Base-by-base conservation (phyloP, 169 alveolate genomes). In the Eimeria falciformis region DNA sequence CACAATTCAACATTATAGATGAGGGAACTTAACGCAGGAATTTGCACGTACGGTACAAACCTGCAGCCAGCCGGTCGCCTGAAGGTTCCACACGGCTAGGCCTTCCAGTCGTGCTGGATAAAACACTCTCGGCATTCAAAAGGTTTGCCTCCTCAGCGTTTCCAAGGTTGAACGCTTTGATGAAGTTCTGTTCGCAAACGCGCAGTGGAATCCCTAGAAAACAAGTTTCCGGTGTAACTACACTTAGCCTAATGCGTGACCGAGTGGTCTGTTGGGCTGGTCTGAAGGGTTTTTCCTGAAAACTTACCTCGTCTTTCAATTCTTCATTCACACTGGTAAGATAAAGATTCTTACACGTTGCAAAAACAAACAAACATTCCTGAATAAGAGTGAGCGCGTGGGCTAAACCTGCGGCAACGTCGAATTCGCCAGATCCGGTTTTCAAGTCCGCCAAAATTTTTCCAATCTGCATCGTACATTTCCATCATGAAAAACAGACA, bases 391-490 rank as follows among this genome's bases (percentile, higher is more conserved):
- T 62, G 43, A 62, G 75, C 29, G 43, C 75, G 18, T 62, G 33
- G 37, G 75, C 18, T 14, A 62, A n/a, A 3, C 43, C 75, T 62
- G 75, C 75, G 18, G 75, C 75, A 9, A 62, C 75, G 75, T 62
- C 75, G 37, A 62, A 62, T 5, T 62, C 21, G 75, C 75, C 75
- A 62, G 75, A 18, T 21, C 29, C 29, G 7, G 4, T 17, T 14
- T 62, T 62, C 75, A 62, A 21, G 75, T 62, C 37, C 11, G 75
- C 29, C 75, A 62, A 18, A 23, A 62, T 62, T 62, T 18, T 40
- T 23, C 17, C 18, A 62, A 23, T 17, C 75, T 62, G 75, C 75
- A 62, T 25, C 75, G 40, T 33, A 33, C 40, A 33, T 33, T 33
- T 33, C 40, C 40, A 33, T 33, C 40, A 33, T 33, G 2, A 33